Percentiles rank a stretch among this genome's conserved stretches.
These are phyloP conservation scores for Rosellinia necatrix DNA, from an alignment of 2,329 filamentous ascomycete genomes.

Conservation along the genomic window DNA sequence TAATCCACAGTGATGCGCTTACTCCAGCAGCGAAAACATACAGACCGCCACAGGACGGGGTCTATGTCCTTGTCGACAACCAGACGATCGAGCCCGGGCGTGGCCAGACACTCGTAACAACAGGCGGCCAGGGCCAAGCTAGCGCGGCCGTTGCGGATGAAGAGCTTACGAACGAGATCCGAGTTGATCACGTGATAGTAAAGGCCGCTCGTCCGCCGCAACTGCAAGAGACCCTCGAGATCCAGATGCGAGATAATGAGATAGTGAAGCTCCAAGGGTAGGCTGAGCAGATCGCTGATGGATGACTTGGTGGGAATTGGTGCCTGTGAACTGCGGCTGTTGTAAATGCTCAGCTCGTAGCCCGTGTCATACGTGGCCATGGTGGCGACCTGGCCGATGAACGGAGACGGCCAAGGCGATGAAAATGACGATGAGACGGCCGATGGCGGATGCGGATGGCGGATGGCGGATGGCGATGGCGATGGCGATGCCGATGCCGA, in stretches of 20 bases:
- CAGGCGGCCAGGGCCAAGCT: conserved; percentile 30
- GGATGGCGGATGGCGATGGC: background rate
- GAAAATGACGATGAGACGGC: background rate
- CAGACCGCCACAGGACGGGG: conserved; percentile 34
- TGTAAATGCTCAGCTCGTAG: conserved; percentile 16
- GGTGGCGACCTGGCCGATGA: conserved; percentile 22
- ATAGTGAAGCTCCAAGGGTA: conserved; percentile 38
- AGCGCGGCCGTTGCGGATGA: conserved; percentile 28
- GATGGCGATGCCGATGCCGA: background rate
- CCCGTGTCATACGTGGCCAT: conserved; percentile 26
- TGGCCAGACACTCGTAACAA: conserved; percentile 37
- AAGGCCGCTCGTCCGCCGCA: conserved; percentile 32
- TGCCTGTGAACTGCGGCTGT: conserved; percentile 6
- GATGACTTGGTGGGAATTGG: background rate
- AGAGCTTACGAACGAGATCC: conserved; percentile 34
- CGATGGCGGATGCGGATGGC: background rate
- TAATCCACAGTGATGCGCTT: conserved; percentile 33
- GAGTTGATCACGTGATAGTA: conserved; percentile 37
- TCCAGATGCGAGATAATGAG: conserved; percentile 37
- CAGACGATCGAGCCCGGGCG: conserved; percentile 36
- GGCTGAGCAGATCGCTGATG: conserved; percentile 27
- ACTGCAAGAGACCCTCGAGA: conserved; percentile 32
- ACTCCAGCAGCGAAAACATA: conserved; percentile 41
- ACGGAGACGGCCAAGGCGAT: too few relatives aligned
- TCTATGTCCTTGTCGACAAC: conserved; percentile 33